Base-by-base conservation (phyloP, 2,329 filamentous ascomycete species). In the Trichoderma sp. region DNA sequence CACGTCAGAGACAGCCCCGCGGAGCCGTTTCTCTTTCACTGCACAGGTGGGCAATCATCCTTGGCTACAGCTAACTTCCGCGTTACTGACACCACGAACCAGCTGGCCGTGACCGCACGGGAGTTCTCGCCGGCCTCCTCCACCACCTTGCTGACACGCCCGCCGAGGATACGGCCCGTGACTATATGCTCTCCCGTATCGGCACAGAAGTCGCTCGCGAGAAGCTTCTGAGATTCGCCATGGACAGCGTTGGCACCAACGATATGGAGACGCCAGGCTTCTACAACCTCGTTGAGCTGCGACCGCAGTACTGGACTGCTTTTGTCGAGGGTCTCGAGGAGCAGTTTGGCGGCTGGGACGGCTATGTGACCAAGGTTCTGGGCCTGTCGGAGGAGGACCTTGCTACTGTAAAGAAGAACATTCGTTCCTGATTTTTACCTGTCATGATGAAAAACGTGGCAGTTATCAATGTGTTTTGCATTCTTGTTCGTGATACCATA, bases 91-190 rank as follows among this genome's bases (percentile, higher is more conserved):
- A 32, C 42, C 8, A 19, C 17, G 2, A 61, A 19, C 50, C 29
- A 86, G 85, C 84, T 27, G 85, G 86, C 8, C 81, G 85, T 61
- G 85, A 87, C 68, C 80, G 84, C 27, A 88, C 84, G 0, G 85
- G 84, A 9, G 78, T 87, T 9, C 73, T 86, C 9, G 79, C 81
- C 0, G 84, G 81, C 10, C 73, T 87, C 5, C 75, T 87, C n/a
- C 78, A 84, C 65, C 77, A 76, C n/a, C 78, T 87, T 15, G 83
- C 83, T 1, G 84, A 84, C 34, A 81, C 82, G 27, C 70, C 79
- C 5, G 71, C 76, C 12, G 79, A 85, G 27, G 76, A 74, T 13
- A 76, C 85, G 37, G 72, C 76, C 22, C 75, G 82, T 52, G 85
- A 87, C 76, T 87, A 83, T 76, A 77, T 86, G 74, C 78, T 87